Percentiles rank a stretch among this genome's conserved stretches.
Evolutionary conservation across 1,139 yeast genomes (phyloP).

Genomic region (Taphrina wiesneri): DNA sequence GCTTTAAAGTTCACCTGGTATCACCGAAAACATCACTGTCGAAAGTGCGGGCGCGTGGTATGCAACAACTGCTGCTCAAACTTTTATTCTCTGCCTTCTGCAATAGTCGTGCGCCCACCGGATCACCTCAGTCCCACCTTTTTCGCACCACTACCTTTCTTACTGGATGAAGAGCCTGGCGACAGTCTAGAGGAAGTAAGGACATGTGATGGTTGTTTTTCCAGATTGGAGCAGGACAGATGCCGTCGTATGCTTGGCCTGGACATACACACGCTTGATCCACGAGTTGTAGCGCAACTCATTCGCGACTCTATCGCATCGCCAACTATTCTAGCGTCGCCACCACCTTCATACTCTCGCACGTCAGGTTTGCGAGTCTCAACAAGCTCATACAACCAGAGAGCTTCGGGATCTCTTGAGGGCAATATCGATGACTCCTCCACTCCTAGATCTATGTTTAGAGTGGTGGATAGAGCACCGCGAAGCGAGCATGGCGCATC

Average conservation of each 20-base stretch:
- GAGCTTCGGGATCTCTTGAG: background rate
- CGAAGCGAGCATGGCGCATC: background rate
- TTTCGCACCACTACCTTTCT: background rate
- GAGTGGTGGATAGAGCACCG: background rate
- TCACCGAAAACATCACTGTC: constrained; percentile 85
- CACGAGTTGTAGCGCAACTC: constrained; percentile 28
- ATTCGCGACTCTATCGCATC: constrained; percentile 18
- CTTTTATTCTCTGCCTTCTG: constrained; percentile 43
- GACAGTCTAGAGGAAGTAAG: constrained; percentile 21
- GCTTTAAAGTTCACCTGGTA: constrained; percentile 59
- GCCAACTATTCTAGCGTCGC: constrained; percentile 12
- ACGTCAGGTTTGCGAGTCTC: background rate
- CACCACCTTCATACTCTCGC: constrained; percentile 21
- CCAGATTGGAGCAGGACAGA: constrained; percentile 27
- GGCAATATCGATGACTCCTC: background rate
- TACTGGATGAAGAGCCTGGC: background rate
- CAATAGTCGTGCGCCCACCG: constrained; percentile 57
- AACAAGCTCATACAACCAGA: background rate
- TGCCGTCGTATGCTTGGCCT: constrained; percentile 31
- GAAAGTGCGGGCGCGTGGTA: constrained; percentile 74
- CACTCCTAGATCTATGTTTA: background rate
- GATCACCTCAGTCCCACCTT: constrained; percentile 57
- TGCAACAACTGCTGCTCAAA: constrained; percentile 60
- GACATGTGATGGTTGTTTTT: constrained; percentile 29
- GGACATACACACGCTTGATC: constrained; percentile 17